Base-by-base conservation (phyloP, 1,139 yeast genomes). In the Yamadazyma triangularis region DNA sequence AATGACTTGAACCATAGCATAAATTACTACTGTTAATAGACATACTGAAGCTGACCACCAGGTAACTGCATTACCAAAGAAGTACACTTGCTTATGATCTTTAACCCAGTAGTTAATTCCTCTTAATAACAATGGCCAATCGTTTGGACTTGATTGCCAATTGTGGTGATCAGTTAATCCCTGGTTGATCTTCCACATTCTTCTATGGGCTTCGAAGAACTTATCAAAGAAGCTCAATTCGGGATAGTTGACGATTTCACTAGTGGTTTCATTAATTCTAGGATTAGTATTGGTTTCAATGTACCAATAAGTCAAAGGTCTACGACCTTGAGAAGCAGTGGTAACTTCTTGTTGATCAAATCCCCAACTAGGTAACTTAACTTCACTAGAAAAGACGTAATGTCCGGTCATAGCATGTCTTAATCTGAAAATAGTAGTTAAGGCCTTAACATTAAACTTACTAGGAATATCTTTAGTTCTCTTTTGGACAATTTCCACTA, bases 321-420 rank as follows among this genome's bases (percentile, higher is more conserved):
- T 63, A 38, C 75, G 71, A 53, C 96, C 97, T 49, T 79, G 86
- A 30, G 77, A 67, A 30, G 96, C 93, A 60, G 96, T 77, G 8
- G 96, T 80, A 29, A 93, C 98, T 65, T 91, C 99, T 60, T 87
- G 96, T 64, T 93, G 98, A 47, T 83, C 93, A 50, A 83, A 88
- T 3, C 91, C 98, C 96, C 97, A 91, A 36, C 79, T 81, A 36
- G 98, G 98, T 45, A 91, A 75, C 58, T 85, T 86, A 31, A 77
- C 81, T 40, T 76, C 79, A 53, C 86, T 88, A 16, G 97, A 86
- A 60, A 89, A 91, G 49, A 93, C 68, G 51, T 83, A 81, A 60
- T 95, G 79, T 31, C 96, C 96, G 23, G 91, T 73, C 80, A 85
- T 77, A 30, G 93, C 88, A 54, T 93, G 98, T 56, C 77, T 79